phyloP scores from a whole-genome alignment of 78 protist genomes.

The Guillardia theta region DNA sequence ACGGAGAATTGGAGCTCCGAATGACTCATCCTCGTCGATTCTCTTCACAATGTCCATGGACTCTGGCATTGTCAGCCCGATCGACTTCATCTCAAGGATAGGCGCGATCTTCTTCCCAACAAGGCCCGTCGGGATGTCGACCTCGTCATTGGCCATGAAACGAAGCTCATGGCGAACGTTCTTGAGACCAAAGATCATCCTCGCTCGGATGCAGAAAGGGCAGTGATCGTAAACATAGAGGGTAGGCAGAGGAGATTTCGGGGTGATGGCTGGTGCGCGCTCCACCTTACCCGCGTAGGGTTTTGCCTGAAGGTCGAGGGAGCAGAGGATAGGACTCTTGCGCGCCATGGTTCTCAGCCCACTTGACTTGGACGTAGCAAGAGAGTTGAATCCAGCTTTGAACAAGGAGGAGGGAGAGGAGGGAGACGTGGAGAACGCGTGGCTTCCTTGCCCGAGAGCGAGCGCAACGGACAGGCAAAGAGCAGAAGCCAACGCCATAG shows the following conservation, averaged over 20 bases:
- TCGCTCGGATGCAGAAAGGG: background rate
- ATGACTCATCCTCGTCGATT: background rate
- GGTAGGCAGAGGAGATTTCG: background rate
- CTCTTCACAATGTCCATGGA: slow-evolving; percentile 31
- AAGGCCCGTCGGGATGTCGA: background rate
- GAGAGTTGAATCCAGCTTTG: too few species aligned
- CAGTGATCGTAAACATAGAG: slow-evolving; percentile 17
- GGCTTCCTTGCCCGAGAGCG: too few species aligned
- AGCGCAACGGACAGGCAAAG: too few species aligned
- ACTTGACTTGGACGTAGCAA: too few species aligned
- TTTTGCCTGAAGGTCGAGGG: too few species aligned
- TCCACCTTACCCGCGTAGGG: too few species aligned
- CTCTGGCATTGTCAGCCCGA: background rate
- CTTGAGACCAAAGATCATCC: background rate
- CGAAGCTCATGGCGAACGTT: background rate
- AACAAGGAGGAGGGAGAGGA: too few species aligned
- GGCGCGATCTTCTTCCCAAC: slow-evolving; percentile 13
- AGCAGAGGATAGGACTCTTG: too few species aligned
- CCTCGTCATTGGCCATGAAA: slow-evolving; percentile 22
- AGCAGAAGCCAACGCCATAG: too few species aligned
- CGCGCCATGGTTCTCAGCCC: too few species aligned
- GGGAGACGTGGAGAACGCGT: too few species aligned
- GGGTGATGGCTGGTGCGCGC: too few species aligned
- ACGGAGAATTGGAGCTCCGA: background rate
- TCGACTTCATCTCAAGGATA: background rate